Evolutionary conservation across 371 early-diverging fungal genomes (phyloP).

Genomic region (Mucor irregularis): DNA sequence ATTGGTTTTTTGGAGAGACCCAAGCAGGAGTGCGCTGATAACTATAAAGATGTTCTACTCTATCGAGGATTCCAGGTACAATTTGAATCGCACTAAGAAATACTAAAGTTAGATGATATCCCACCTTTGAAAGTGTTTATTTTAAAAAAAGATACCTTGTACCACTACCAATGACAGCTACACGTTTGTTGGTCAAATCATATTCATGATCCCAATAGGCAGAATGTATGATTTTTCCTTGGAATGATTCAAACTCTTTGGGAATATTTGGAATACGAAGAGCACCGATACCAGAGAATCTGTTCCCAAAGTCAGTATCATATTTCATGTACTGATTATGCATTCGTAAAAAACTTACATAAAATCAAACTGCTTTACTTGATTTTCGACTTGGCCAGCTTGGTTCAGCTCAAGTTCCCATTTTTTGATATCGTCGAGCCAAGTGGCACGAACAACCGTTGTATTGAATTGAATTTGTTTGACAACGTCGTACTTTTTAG

Average conservation of each 20-base stretch:
- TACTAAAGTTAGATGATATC: too few relatives aligned
- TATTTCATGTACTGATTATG: not conserved
- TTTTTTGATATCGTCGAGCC: constrained; percentile 43
- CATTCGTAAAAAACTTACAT: constrained; percentile 28
- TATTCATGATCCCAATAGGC: constrained; percentile 48
- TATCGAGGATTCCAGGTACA: constrained; percentile 39
- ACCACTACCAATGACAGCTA: constrained; percentile 59
- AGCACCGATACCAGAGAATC: constrained; percentile 4
- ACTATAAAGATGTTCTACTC: constrained; percentile 39
- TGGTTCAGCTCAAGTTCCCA: constrained; percentile 44
- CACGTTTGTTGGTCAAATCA: constrained; percentile 50
- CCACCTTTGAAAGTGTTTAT: not conserved
- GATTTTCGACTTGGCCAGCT: not conserved
- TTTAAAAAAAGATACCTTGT: constrained; percentile 41
- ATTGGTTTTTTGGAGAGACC: constrained; percentile 33
- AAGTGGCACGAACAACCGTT: constrained; percentile 38
- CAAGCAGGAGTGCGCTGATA: constrained; percentile 56
- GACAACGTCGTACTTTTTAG: constrained; percentile 49
- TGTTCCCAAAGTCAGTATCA: not conserved
- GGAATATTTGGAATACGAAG: constrained; percentile 17
- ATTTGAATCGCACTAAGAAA: constrained; percentile 46
- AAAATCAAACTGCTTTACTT: constrained; percentile 25
- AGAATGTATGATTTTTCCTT: constrained; percentile 36
- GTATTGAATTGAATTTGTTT: constrained; percentile 50
- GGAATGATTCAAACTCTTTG: constrained; percentile 17